A percentile compares a stretch with the other conserved stretches of the same genome.
Conservation (phyloP, 78 protist genomes). For the Dictyostelium discoideum region DNA sequence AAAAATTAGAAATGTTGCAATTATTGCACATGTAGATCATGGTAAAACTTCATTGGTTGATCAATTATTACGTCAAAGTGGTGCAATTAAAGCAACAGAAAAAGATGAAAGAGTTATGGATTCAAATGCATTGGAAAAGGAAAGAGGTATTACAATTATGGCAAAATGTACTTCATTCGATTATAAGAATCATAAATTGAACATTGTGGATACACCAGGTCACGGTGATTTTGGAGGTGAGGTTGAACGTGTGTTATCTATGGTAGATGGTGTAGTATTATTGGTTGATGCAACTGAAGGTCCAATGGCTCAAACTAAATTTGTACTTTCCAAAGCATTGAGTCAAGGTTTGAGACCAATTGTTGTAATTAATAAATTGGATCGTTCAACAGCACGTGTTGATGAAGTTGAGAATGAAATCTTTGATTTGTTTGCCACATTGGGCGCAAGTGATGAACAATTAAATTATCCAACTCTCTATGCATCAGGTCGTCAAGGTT, state of each 20-base stretch:
- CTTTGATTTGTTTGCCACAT: slow-evolving; percentile 87
- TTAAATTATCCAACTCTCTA: slow-evolving; percentile 91
- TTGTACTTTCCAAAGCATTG: slow-evolving; percentile 94
- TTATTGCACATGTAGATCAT: slow-evolving; percentile 88
- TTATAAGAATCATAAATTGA: slow-evolving; percentile 74
- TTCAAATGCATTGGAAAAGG: slow-evolving; percentile 85
- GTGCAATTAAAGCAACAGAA: slow-evolving; percentile 44
- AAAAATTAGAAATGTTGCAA: slow-evolving; percentile 84
- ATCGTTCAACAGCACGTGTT: slow-evolving; percentile 83
- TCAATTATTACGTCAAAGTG: slow-evolving; percentile 72
- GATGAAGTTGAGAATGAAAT: slow-evolving; percentile 88
- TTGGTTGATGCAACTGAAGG: slow-evolving; percentile 97
- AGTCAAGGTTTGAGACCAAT: slow-evolving; percentile 85
- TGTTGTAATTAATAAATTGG: slow-evolving; percentile 95
- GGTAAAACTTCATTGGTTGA: slow-evolving; percentile 83
- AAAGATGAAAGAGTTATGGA: slow-evolving; percentile 84
- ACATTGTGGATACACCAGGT: slow-evolving; percentile 95
- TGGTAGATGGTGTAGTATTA: slow-evolving; percentile 94
- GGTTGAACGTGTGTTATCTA: slow-evolving; percentile 90
- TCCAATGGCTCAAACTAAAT: slow-evolving; percentile 94
- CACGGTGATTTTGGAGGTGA: slow-evolving; percentile 97
- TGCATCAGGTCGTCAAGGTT: slow-evolving; percentile 91
- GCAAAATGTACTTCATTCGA: slow-evolving; percentile 86
- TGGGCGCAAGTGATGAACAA: slow-evolving; percentile 93
- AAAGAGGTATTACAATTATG: slow-evolving; percentile 95